These are phyloP conservation scores for Trametes maxima DNA, from an alignment of 768 basidiomycete species.

Conservation along the genomic window DNA sequence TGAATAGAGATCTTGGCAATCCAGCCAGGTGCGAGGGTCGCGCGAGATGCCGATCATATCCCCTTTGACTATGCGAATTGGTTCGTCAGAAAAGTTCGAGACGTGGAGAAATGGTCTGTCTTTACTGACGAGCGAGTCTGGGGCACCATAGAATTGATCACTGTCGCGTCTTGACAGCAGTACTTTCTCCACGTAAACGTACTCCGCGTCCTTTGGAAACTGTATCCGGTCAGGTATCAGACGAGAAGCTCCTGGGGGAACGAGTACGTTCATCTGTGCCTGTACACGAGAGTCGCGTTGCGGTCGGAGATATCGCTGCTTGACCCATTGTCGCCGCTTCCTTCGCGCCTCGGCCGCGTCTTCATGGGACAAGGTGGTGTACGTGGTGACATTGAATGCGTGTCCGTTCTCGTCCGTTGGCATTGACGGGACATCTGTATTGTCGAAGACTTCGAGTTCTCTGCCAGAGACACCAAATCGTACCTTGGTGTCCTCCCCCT, in stretches of 20 bases:
- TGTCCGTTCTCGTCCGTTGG: not conserved
- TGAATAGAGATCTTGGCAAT: too few species aligned
- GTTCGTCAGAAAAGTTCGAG: slow-evolving; percentile 12
- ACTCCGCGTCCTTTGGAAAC: not conserved
- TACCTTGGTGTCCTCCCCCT: slow-evolving; percentile 11
- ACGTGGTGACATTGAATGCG: not conserved
- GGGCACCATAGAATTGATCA: slow-evolving; percentile 5
- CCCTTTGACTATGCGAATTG: slow-evolving; percentile 2
- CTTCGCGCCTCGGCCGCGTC: not conserved
- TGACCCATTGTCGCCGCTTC: not conserved
- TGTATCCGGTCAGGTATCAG: not conserved
- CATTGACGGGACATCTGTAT: too few species aligned
- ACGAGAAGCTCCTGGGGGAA: slow-evolving; percentile 2
- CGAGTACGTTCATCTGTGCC: not conserved
- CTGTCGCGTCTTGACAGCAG: not conserved
- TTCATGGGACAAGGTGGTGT: too few species aligned
- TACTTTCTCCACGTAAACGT: slow-evolving; percentile 2
- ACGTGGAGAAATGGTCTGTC: slow-evolving; percentile 3
- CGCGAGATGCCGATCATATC: slow-evolving; percentile 7
- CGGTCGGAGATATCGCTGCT: not conserved
- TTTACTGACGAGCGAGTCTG: slow-evolving; percentile 2
- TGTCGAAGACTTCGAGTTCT: too few species aligned
- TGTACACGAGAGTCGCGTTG: not conserved
- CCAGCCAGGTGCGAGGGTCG: too few species aligned
- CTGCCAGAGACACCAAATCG: slow-evolving; percentile 19